Evolutionary conservation across 768 basidiomycete species (phyloP).

Genomic region (Pulveroboletus sp.): DNA sequence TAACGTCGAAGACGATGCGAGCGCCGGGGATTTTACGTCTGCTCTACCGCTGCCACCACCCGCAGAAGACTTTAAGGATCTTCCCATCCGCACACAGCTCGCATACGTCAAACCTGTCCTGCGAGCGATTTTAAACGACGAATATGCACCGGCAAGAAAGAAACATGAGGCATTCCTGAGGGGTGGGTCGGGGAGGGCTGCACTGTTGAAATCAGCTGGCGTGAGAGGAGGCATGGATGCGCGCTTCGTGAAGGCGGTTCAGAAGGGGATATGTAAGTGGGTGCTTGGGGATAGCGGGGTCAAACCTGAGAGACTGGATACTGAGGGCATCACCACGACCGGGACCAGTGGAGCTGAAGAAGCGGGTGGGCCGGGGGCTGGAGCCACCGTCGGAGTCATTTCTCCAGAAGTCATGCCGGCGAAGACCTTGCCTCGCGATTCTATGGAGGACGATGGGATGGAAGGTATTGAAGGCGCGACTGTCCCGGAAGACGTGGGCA

Average conservation of each 20-base stretch:
- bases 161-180: constrained; percentile 54
- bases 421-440: background rate
- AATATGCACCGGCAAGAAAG: constrained; percentile 47
- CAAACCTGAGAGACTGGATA: constrained; percentile 9
- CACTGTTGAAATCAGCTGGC: constrained; percentile 29
- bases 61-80: constrained; percentile 44
- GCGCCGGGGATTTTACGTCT: constrained; percentile 14
- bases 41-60: constrained; percentile 36
- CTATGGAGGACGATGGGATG: constrained; percentile 13
- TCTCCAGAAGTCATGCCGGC: background rate
- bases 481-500: background rate
- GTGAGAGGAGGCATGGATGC: constrained; percentile 36
- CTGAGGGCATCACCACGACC: background rate
- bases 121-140: constrained; percentile 49
- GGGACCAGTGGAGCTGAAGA: background rate
- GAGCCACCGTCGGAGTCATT: background rate
- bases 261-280: constrained; percentile 27
- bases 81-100: constrained; percentile 56
- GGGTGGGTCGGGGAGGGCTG: constrained; percentile 46
- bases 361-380: background rate
- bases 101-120: constrained; percentile 62
- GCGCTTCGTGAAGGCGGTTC: constrained; percentile 36
- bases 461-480: constrained; percentile 12
- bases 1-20: constrained; percentile 33
- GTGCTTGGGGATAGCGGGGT: constrained; percentile 18